Base-by-base conservation (phyloP, 2,329 filamentous ascomycete species). In the Neonectria ditissima region DNA sequence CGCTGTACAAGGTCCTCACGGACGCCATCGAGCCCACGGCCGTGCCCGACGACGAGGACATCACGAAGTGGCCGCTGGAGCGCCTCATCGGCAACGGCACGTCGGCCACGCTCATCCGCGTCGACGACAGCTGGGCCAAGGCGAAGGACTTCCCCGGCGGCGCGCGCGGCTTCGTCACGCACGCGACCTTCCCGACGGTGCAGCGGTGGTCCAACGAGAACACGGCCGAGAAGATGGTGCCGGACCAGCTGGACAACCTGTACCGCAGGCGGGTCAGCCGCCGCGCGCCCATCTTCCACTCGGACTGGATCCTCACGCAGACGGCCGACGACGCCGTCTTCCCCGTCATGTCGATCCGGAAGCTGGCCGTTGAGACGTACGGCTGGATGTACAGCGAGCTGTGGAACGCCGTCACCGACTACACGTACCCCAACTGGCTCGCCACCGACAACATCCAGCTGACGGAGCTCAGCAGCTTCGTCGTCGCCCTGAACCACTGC, bases 341-440 rank as follows among this genome's bases (percentile, higher is more conserved):
- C 2, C 47, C 65, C 9, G 5, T 20, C 0, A 18, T 18, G 0
- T 39, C 54, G 47, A 61, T 76, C 47, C 59, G 56, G 18, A 22
- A 59, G 0, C 48, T 73, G 41, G 66, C 66, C 26, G 11, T 53
- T 8, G 13, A 14, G 2, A 60, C 70, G 11, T 76, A 74, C 72
- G 50, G 45, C 7, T 39, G 59, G 9, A 60, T 76, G 51, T 74
- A 68, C 55, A 14, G 50, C 8, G 54, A 68, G 9, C 44, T 75
- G 20, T 79, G 76, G 75, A 48, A 59, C 1, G 56, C 20, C 4
- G 54, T 75, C 5, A 71, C 63, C 2, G 68, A 65, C 39, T 10
- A 62, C 10, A 51, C 54, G 10, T 79, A 77, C 48, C 76, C 77
- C 9, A 79, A 76, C 60, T 78, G 76, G 76, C 58, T 79, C 32